These are phyloP conservation scores for Mycena albidolilacea DNA, from an alignment of 768 basidiomycete genomes.

Conservation along the genomic window DNA sequence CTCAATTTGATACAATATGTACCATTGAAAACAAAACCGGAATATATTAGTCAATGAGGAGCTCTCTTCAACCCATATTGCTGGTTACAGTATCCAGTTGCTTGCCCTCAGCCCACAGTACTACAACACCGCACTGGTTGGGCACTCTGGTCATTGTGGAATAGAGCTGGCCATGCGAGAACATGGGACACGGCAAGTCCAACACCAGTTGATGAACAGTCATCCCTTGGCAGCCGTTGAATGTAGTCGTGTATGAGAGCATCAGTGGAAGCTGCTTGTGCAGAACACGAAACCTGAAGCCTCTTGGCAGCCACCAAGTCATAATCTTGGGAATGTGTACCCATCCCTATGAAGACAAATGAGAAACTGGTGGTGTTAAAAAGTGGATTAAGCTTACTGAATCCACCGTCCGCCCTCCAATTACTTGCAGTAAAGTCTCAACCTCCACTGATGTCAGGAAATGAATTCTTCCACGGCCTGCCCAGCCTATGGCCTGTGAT, in stretches of 20 bases:
- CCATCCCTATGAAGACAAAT: too few species aligned
- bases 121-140: not conserved
- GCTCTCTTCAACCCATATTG: not conserved
- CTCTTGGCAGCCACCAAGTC: not conserved
- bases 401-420: too few species aligned
- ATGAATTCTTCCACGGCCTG: too few species aligned
- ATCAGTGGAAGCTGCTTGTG: not conserved
- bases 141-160: not conserved
- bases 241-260: not conserved
- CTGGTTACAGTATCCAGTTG: not conserved
- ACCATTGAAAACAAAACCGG: too few species aligned
- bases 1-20: too few species aligned
- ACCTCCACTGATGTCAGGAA: too few species aligned
- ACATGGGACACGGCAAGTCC: not conserved
- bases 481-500: too few species aligned
- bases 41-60: not conserved
- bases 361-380: too few species aligned
- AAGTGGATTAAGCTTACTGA: too few species aligned
- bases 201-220: not conserved
- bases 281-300: not conserved
- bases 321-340: not conserved
- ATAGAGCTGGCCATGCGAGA: not conserved
- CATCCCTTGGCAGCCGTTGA: not conserved
- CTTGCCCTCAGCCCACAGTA: not conserved
- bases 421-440: too few species aligned